Conservation (phyloP, 2,329 filamentous ascomycete genomes). For the Penicillium brevicompactum region DNA sequence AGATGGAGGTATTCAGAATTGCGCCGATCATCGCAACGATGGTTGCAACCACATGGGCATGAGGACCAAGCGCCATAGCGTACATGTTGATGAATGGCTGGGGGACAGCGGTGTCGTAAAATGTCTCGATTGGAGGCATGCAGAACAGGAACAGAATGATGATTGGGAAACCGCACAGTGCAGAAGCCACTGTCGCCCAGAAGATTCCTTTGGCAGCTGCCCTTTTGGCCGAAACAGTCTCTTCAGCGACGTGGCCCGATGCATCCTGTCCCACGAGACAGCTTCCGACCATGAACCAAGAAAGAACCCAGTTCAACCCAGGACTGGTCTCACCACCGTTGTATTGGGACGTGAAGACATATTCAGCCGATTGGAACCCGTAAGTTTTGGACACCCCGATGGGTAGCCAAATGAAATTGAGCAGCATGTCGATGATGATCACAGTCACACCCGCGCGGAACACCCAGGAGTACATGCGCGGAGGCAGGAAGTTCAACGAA, state of each 20-base stretch:
- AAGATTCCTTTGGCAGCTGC: conserved; percentile 33
- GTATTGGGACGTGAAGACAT: conserved; percentile 48
- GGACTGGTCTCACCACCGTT: conserved; percentile 23
- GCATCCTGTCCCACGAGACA: conserved; percentile 33
- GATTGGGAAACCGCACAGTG: conserved; percentile 32
- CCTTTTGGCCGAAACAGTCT: conserved; percentile 33
- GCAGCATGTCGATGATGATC: conserved; percentile 47
- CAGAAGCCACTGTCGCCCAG: conserved; percentile 33
- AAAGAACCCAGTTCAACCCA: conserved; percentile 31
- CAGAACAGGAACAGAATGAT: conserved; percentile 34
- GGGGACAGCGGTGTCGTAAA: conserved; percentile 30
- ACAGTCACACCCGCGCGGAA: conserved; percentile 46
- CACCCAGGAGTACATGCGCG: conserved; percentile 44
- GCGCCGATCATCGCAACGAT: conserved; percentile 22
- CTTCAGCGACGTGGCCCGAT: conserved; percentile 33
- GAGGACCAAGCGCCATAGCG: conserved; percentile 22
- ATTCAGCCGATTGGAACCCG: conserved; percentile 48
- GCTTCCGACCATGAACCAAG: conserved; percentile 29
- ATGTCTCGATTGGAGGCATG: conserved; percentile 34
- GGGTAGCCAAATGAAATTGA: conserved; percentile 52
- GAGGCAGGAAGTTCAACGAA: conserved; percentile 37
- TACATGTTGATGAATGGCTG: conserved; percentile 31
- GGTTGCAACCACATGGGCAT: conserved; percentile 27
- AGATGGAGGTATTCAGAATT: conserved; percentile 53
- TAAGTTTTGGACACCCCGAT: conserved; percentile 49